Base-by-base conservation (phyloP, 345 rosid genomes). In the Bruguiera sexangula region DNA sequence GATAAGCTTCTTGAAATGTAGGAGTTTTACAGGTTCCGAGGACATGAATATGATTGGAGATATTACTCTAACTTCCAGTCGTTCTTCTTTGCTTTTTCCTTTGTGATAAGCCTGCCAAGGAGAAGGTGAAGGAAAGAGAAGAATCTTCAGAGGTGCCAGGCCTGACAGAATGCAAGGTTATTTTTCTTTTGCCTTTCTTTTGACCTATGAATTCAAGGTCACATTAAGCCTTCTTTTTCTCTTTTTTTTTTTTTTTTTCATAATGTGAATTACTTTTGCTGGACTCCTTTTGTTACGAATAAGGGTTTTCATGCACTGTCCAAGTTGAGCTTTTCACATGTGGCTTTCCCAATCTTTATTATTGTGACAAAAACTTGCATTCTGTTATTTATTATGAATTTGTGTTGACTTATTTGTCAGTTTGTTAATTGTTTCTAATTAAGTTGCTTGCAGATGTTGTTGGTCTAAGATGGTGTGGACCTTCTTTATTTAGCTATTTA, bases 141-240 rank as follows among this genome's bases (percentile, higher is more conserved):
- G 97, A 87, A 52, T 69, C 70, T 21, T 62, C 51, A 46, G 96
- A 95, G 73, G 79, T 70, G 73, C 73, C 76, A 1, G 82, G 75
- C 73, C 91, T 73, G 85, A 74, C 86, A 71, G 97, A 92, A 75
- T 96, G 99, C 90, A 92, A 92, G 98, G 99, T 90, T 74, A 31
- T 39, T 71, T 64, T 71, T 51, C 8, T 69, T 57, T 6, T 52
- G 10, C 51, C 2, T 48, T 24, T 6, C 30, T 66, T 67, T 8
- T 27, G 26, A n/a, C 54, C 20, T n/a, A 18, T 27, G 19, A 29
- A 20, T 66, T 50, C 54, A 39, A n/a, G 24, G 21, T 43, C 29
- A 2, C 50, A 15, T 43, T 11, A 43, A 3, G 50, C 50, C 5
- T 43, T 43, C 50, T 15, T 46, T 56, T 5, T n/a, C 34, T 56